Percentiles rank a stretch among this genome's conserved stretches.
Conservation (phyloP, 2,329 filamentous ascomycete genomes). For the Immersiporthe knoxdaviesiana region DNA sequence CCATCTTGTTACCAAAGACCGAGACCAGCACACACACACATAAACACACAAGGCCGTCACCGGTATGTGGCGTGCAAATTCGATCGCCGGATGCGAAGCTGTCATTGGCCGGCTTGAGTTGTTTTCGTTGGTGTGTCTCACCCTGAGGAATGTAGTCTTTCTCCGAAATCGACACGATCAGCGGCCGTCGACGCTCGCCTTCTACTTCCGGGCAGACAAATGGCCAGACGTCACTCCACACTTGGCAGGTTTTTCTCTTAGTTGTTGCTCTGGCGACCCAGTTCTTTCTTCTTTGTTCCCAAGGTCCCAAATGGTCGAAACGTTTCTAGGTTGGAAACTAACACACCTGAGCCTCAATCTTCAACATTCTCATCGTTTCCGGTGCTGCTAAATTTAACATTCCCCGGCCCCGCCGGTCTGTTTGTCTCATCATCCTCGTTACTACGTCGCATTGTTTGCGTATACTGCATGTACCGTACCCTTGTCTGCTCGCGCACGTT, state of each 20-base stretch:
- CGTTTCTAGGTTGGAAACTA: not conserved
- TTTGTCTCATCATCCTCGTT: not conserved
- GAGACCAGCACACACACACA: not conserved
- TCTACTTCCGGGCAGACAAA: not conserved
- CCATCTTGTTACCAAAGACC: not conserved
- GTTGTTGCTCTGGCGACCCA: slow-evolving; percentile 4
- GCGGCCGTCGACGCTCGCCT: not conserved
- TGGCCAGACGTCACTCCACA: not conserved
- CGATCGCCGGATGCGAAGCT: not conserved
- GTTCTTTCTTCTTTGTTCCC: not conserved
- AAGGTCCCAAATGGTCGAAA: no score
- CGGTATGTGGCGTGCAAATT: slow-evolving; percentile 5
- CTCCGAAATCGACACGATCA: not conserved
- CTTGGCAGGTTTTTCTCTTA: not conserved
- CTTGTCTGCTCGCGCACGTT: no score
- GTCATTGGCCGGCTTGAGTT: not conserved
- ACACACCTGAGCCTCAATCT: not conserved
- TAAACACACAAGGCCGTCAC: not conserved
- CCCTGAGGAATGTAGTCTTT: not conserved
- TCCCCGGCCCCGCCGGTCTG: not conserved
- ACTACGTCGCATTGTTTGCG: not conserved
- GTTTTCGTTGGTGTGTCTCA: not conserved
- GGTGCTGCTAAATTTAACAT: not conserved
- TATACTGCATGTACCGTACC: no score
- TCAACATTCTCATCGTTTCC: not conserved